Conservation (phyloP, 2,329 filamentous ascomycete species). For the Penicillium sp. region DNA sequence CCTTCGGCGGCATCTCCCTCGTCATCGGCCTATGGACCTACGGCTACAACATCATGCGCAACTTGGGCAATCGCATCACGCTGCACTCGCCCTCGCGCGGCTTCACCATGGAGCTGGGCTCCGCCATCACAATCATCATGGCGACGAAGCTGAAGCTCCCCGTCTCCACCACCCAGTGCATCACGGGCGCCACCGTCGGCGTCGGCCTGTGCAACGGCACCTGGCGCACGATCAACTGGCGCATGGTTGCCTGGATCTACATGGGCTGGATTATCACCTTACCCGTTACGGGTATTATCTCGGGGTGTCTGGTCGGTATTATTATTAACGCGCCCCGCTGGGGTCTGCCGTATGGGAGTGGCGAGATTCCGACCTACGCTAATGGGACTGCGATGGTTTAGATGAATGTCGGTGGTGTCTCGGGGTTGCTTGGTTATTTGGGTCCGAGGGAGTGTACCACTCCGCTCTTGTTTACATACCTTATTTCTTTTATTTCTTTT, state of each 20-base stretch:
- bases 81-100: slow-evolving; percentile 27
- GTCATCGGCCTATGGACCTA: slow-evolving; percentile 28
- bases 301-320: slow-evolving; percentile 24
- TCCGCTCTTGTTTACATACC: too few species aligned
- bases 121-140: slow-evolving; percentile 25
- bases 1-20: slow-evolving; percentile 23
- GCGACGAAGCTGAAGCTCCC: slow-evolving; percentile 26
- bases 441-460: too few species aligned
- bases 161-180: slow-evolving; percentile 27
- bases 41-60: slow-evolving; percentile 29
- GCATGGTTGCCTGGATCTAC: slow-evolving; percentile 29
- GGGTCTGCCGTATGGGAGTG: slow-evolving; percentile 13
- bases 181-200: slow-evolving; percentile 26
- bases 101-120: slow-evolving; percentile 27
- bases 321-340: slow-evolving; percentile 27
- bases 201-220: slow-evolving; percentile 28
- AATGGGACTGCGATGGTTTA: too few species aligned
- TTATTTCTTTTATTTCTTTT: too few species aligned
- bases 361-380: neutral
- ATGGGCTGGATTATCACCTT: slow-evolving; percentile 27
- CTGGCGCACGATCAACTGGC: slow-evolving; percentile 28
- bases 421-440: too few species aligned
- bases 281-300: slow-evolving; percentile 23
- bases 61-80: slow-evolving; percentile 26
- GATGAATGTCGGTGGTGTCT: too few species aligned